Conservation (phyloP, 768 basidiomycete species). For the Tricholoma matsutake region DNA sequence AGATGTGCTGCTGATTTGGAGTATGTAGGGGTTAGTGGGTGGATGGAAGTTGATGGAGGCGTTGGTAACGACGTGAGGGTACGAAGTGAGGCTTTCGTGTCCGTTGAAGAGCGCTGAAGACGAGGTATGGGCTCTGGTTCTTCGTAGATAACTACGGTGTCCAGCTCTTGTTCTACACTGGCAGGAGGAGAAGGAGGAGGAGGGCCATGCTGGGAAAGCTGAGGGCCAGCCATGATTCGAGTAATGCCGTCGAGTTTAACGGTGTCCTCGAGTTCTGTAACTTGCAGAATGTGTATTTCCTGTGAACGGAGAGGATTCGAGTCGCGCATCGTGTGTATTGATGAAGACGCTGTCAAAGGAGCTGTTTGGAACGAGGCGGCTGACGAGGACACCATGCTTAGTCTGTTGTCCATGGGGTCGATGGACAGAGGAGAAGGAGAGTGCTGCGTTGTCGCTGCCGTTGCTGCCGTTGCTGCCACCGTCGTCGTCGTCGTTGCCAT, state of each 20-base stretch:
- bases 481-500: neutral
- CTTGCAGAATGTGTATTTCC: conserved; percentile 53
- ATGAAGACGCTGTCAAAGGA: conserved; percentile 21
- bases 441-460: conserved; percentile 8
- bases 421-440: conserved; percentile 25
- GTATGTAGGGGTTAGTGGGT: neutral
- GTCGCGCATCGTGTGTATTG: conserved; percentile 12
- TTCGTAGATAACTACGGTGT: conserved; percentile 5
- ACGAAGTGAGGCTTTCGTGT: conserved; percentile 42
- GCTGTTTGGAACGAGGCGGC: conserved; percentile 35
- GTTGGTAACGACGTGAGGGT: conserved; percentile 18
- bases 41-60: conserved; percentile 14
- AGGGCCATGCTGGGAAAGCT: conserved; percentile 14
- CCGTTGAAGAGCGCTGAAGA: conserved; percentile 48
- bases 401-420: conserved; percentile 11
- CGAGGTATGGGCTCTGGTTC: conserved; percentile 6
- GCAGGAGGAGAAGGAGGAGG: conserved; percentile 33
- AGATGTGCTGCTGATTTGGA: conserved; percentile 22
- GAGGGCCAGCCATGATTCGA: conserved; percentile 11
- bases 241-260: conserved; percentile 34
- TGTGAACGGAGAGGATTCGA: conserved; percentile 25
- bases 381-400: conserved; percentile 29
- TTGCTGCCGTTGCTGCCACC: neutral
- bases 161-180: conserved; percentile 26
- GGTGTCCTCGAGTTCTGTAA: conserved; percentile 39